Evolutionary conservation across 352 stramenopile species (phyloP), one percentile per base, ranked within the genome.

Genomic region (Pseudoperonospora humuli): DNA sequence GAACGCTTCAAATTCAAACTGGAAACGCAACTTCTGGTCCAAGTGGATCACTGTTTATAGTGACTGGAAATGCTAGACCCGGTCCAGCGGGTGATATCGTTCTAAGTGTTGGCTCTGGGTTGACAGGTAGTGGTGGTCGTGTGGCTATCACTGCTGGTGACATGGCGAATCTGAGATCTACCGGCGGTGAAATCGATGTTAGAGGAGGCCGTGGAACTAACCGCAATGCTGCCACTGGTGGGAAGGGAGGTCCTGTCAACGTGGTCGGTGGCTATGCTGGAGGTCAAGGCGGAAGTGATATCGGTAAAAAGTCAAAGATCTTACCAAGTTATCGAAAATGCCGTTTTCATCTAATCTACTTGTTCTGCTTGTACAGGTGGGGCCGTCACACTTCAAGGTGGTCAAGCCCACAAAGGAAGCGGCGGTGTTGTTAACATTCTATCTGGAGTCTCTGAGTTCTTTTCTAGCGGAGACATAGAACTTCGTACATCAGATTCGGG

Each of bases 61-160:
- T 59, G 15, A 96, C 91, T 14, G 92, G 92, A 13, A 72, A 68
- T 21, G 64, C 79, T 7, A 77, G 67, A 29, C 57, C 73, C 37
- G 84, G 78, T 23, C 49, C 69, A 38, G 92, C 86, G 26, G 86
- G 90, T 10, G 64, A 76, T 34, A 82, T 97, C 27, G 54, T 59
- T 14, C 23, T 95, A 7, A 67, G 38, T 34, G 82, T 93, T 52
- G 93, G 93, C 8, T 71, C 62, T 29, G 86, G 87, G n/a, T 74
- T 85, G 34, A 77, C 80, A 32, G 78, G 70, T 4, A 77, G 81
- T 47, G 93, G 93, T 34, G 91, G 93, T 14, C 69, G 76, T 42
- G 64, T 97, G 28, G 46, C 46, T 5, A 27, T 98, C 6, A 59
- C 46, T 35, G 78, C 70, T 45, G 78, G 78, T 15, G 66, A 87